These are phyloP conservation scores for Rhytidhysteron rufulum DNA, from an alignment of 2,329 filamentous ascomycete genomes.

Conservation along the genomic window DNA sequence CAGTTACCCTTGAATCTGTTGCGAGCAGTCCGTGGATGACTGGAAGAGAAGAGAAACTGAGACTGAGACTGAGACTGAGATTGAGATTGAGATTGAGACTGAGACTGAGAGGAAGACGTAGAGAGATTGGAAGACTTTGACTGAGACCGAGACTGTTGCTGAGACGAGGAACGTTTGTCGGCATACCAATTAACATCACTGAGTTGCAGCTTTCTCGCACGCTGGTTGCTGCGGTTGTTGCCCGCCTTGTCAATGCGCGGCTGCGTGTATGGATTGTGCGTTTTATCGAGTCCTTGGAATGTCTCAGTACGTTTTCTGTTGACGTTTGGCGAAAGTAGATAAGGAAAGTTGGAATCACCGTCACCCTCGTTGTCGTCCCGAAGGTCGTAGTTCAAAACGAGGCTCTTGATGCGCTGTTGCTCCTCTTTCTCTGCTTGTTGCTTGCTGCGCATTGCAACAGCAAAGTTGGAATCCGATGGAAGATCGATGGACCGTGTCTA, in stretches of 20 bases:
- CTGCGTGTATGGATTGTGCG: constrained; percentile 40
- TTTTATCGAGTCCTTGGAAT: constrained; percentile 37
- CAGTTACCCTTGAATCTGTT: constrained; percentile 10
- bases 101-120: constrained; percentile 13
- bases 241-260: constrained; percentile 54
- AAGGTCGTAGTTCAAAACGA: constrained; percentile 94
- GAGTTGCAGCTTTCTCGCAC: constrained; percentile 84
- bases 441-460: constrained; percentile 91
- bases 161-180: constrained; percentile 15
- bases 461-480: constrained; percentile 87
- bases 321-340: constrained; percentile 41
- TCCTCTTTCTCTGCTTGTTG: constrained; percentile 94
- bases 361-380: constrained; percentile 72
- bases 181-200: constrained; percentile 97
- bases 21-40: constrained; percentile 1
- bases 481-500: constrained; percentile 89
- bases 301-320: constrained; percentile 46
- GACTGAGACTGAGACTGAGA: constrained; percentile 6
- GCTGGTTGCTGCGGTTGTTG: constrained; percentile 69
- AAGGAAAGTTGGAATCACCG: constrained; percentile 56
- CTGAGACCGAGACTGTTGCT: background rate
- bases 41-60: constrained; percentile 1
- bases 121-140: too few species aligned
- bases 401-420: constrained; percentile 96
- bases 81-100: constrained; percentile 8